phyloP scores from a whole-genome alignment of 352 stramenopile genomes.

The Globisporangium sylvaticum region DNA sequence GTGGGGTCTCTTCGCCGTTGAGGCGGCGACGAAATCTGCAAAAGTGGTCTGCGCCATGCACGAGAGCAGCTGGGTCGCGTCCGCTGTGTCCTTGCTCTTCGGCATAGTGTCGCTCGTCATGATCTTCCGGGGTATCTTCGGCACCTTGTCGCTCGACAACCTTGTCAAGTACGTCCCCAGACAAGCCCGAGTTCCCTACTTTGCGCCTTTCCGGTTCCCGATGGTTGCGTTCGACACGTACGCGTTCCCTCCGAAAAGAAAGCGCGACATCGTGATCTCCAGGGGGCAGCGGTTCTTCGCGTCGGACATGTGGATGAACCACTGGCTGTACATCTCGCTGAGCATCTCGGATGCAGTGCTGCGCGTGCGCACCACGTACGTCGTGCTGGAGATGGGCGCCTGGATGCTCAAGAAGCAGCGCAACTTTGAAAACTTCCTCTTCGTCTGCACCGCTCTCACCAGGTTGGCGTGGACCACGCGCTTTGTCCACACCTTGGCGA shows the following conservation, averaged over 20 bases:
- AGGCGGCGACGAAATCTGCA: constrained; percentile 30
- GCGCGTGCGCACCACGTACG: constrained; percentile 41
- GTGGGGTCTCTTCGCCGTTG: constrained; percentile 39
- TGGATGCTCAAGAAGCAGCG: constrained; percentile 47
- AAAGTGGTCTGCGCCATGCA: constrained; percentile 38
- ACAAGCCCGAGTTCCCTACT: constrained; percentile 20
- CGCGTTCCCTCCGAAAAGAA: constrained; percentile 26
- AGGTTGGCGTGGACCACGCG: constrained; percentile 53
- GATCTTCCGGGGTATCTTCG: constrained; percentile 36
- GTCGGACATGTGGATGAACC: constrained; percentile 65
- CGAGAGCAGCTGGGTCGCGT: constrained; percentile 33
- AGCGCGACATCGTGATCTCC: constrained; percentile 31
- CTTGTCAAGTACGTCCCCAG: constrained; percentile 39
- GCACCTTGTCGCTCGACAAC: constrained; percentile 25
- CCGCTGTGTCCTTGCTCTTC: constrained; percentile 33
- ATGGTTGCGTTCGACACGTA: constrained; percentile 23
- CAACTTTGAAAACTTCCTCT: constrained; percentile 50
- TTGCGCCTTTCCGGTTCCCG: not conserved
- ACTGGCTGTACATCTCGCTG: constrained; percentile 60
- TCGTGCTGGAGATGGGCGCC: constrained; percentile 36
- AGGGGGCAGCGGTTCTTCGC: constrained; percentile 42
- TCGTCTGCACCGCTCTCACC: constrained; percentile 39
- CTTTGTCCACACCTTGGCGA: constrained; percentile 31
- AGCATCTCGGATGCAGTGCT: constrained; percentile 45
- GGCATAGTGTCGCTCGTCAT: constrained; percentile 40